These are phyloP conservation scores for Tricholoma matsutake DNA, from an alignment of 768 basidiomycete genomes.

Conservation along the genomic window DNA sequence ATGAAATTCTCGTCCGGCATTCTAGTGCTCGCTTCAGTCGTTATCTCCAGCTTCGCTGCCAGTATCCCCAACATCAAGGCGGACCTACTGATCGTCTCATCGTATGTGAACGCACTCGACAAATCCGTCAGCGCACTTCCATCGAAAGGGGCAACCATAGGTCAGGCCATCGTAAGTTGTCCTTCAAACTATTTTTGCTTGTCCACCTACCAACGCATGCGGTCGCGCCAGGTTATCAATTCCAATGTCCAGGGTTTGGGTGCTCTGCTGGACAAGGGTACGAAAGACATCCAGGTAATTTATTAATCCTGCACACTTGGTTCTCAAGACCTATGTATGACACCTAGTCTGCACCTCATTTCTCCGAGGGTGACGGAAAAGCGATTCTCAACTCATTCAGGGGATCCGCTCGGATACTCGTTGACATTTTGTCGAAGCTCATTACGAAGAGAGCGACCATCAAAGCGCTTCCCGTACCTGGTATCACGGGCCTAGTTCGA, in stretches of 20 bases:
- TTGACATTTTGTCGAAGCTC: constrained; percentile 16
- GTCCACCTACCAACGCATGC: not conserved
- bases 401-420: constrained; percentile 13
- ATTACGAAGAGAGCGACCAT: constrained; percentile 26
- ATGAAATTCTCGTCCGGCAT: constrained; percentile 11
- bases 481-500: constrained; percentile 1
- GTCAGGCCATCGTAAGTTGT: constrained; percentile 24
- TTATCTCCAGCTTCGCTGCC: constrained; percentile 4
- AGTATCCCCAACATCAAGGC: constrained; percentile 7
- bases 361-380: constrained; percentile 20
- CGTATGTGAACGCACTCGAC: constrained; percentile 3
- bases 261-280: constrained; percentile 20
- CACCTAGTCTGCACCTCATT: constrained; percentile 1
- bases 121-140: constrained; percentile 7
- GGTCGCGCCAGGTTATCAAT: constrained; percentile 21
- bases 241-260: constrained; percentile 18
- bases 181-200: not conserved
- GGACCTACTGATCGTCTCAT: constrained; percentile 3
- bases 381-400: constrained; percentile 19
- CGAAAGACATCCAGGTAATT: constrained; percentile 2
- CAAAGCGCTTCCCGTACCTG: constrained; percentile 16
- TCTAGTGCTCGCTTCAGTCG: constrained; percentile 1
- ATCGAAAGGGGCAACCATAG: constrained; percentile 18
- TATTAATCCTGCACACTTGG: not conserved
- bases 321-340: not conserved